Evolutionary conservation across 441 rosid species (phyloP).

Genomic region (Theobroma grandiflorum): DNA sequence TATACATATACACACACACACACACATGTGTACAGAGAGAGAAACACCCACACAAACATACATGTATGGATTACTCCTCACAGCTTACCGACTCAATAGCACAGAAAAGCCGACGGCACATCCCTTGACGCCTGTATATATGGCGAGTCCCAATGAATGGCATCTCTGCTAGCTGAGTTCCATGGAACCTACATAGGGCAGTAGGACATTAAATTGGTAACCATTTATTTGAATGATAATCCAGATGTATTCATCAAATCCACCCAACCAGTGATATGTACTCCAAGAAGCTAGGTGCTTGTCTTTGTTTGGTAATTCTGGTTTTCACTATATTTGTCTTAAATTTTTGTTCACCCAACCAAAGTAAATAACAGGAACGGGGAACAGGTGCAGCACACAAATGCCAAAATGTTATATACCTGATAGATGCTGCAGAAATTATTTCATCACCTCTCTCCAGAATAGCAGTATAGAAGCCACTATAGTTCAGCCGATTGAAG

Average conservation of each 20-base stretch:
- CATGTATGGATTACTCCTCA: background rate
- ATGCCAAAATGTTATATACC: slow-evolving; percentile 50
- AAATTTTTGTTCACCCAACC: background rate
- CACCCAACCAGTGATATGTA: background rate
- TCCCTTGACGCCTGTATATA: slow-evolving; percentile 95
- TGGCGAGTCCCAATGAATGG: slow-evolving; percentile 99
- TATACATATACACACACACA: slow-evolving; percentile 16
- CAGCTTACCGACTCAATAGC: slow-evolving; percentile 87
- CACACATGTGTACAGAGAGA: background rate
- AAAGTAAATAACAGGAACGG: background rate
- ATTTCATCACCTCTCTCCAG: slow-evolving; percentile 97
- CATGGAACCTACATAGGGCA: slow-evolving; percentile 72
- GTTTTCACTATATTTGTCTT: background rate
- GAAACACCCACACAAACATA: background rate
- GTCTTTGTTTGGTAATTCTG: slow-evolving; percentile 4
- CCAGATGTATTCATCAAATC: background rate
- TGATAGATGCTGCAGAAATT: slow-evolving; percentile 91
- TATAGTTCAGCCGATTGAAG: slow-evolving; percentile 82
- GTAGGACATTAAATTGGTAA: slow-evolving; percentile 27
- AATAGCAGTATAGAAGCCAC: slow-evolving; percentile 87
- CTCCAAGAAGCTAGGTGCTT: slow-evolving; percentile 18
- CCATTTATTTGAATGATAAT: slow-evolving; percentile 22
- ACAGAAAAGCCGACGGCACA: slow-evolving; percentile 91
- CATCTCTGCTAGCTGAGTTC: slow-evolving; percentile 90
- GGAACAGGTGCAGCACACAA: background rate